Base-by-base conservation (phyloP, 2,329 filamentous ascomycete genomes). In the Colletotrichum magnum region DNA sequence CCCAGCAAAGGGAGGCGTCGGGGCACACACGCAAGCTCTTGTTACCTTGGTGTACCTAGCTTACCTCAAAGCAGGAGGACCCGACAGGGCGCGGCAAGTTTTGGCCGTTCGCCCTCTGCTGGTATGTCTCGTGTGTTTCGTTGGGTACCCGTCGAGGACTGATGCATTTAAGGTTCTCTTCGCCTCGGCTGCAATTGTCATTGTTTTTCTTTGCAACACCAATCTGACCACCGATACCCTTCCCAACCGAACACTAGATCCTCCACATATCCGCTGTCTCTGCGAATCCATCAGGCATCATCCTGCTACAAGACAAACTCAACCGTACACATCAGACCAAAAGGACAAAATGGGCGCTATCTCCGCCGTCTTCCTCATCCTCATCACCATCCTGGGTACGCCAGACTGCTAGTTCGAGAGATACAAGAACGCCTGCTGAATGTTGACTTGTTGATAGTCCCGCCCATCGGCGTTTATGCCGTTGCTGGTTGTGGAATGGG, bases 401-500 rank as follows among this genome's bases (percentile, higher is more conserved):
- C 77, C 36, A 32, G 21, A 12, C 47, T 28, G 9, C 28, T 6
- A 26, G 5, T 12, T 16, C 9, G 9, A 36, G 10, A 32, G 12
- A 21, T n/a, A 3, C 16, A 15, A 21, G 32, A 12, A 2, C 12
- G 7, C 16, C 67, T n/a, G 59, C 75, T 77, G 68, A 78, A 32
- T 72, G 28, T 10, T 41, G 21, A 32, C 45, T n/a, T 67, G 61
- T 47, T 9, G 24, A 18, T 72, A 93, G 91, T 92, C 68, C 91
- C 91, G 59, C 91, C 91, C 15, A 77, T 90, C 63, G 90, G 90
- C 58, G 90, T 91, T 52, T 90, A 85, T 76, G 79, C 87, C 57
- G 86, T 93, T 59, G 86, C 90, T 65, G 91, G 91, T 75, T 93
- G 90, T 75, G 89, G 90, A 68, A 81, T 82, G 77, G 83, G 82